phyloP scores from a whole-genome alignment of 78 protist genomes.

The Isochrysis galbana region DNA sequence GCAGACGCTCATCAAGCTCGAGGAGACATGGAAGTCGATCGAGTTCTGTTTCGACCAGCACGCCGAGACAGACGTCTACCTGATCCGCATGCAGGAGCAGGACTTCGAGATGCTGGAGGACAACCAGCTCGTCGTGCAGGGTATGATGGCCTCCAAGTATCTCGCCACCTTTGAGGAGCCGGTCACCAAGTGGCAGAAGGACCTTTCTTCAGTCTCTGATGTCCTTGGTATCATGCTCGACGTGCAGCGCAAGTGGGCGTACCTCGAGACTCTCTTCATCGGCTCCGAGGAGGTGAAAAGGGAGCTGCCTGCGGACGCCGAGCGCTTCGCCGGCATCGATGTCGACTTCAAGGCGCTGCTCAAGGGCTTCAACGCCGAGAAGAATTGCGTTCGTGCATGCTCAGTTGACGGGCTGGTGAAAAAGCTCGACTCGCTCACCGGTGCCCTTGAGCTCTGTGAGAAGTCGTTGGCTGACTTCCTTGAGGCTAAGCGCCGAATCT shows the following conservation, averaged over 20 bases:
- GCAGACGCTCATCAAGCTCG: constrained; percentile 41
- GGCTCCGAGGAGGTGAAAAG: constrained; percentile 59
- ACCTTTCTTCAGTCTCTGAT: constrained; percentile 38
- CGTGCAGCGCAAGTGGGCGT: constrained; percentile 60
- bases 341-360: neutral
- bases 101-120: constrained; percentile 55
- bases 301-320: constrained; percentile 70
- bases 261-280: constrained; percentile 63
- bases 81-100: constrained; percentile 52
- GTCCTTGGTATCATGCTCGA: constrained; percentile 45
- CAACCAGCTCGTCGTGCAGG: constrained; percentile 58
- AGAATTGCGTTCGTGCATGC: constrained; percentile 32
- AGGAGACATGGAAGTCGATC: constrained; percentile 4
- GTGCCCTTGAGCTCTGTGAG: constrained; percentile 57
- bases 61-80: constrained; percentile 19
- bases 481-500: constrained; percentile 57
- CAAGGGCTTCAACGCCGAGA: neutral
- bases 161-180: constrained; percentile 42
- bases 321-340: constrained; percentile 62
- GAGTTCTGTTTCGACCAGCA: constrained; percentile 25
- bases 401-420: constrained; percentile 26
- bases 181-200: constrained; percentile 49
- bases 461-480: constrained; percentile 60
- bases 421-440: constrained; percentile 21
- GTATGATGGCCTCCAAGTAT: constrained; percentile 51